These are phyloP conservation scores for Grosmannia clavigera DNA, from an alignment of 2,329 filamentous ascomycete species.

Conservation along the genomic window DNA sequence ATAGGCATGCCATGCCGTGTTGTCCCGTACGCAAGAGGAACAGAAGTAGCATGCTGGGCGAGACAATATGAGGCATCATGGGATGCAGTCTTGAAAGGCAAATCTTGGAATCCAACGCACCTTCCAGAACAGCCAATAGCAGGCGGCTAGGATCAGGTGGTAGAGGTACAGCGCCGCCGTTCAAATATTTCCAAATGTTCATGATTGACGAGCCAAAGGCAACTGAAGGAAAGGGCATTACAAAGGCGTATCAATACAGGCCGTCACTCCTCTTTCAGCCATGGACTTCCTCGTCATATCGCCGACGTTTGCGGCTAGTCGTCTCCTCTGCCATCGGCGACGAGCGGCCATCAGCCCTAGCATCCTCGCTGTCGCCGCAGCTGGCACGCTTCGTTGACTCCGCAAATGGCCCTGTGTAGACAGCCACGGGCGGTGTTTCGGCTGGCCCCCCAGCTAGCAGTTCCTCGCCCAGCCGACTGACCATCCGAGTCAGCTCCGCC, in stretches of 20 bases:
- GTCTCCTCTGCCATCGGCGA: not conserved
- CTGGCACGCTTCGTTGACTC: conserved; percentile 3
- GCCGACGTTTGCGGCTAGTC: conserved; percentile 26
- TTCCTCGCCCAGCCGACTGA: conserved; percentile 32
- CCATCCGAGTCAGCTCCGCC: conserved; percentile 36
- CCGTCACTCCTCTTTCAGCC: not conserved
- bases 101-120: not conserved
- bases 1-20: conserved; percentile 48
- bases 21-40: conserved; percentile 22
- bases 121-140: not conserved
- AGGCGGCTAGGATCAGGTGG: not conserved
- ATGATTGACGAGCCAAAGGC: too few relatives aligned
- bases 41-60: not conserved
- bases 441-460: conserved; percentile 19
- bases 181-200: not conserved
- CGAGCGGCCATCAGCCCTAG: not conserved
- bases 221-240: not conserved
- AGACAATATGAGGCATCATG: not conserved
- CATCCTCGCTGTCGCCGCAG: not conserved
- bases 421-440: not conserved
- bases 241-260: not conserved
- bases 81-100: not conserved
- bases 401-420: conserved; percentile 6
- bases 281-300: conserved; percentile 33
- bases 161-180: not conserved